Conservation (phyloP, 139 green algal genomes). For the Coccomyxa sp. region DNA sequence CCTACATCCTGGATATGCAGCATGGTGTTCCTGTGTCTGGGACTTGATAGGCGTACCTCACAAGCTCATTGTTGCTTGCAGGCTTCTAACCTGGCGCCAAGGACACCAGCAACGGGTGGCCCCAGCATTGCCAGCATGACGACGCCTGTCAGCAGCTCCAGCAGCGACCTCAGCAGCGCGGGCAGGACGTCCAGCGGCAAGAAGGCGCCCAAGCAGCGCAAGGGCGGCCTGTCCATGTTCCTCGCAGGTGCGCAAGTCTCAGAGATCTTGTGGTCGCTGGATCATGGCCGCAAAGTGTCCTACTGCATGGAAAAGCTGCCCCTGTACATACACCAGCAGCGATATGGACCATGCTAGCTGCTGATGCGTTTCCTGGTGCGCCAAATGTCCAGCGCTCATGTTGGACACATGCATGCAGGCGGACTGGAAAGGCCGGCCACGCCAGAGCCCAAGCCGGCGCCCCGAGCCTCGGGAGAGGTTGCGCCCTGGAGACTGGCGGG, state of each 20-base stretch:
- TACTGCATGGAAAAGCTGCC: not conserved
- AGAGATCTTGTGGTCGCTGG: not conserved
- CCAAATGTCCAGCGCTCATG: not conserved
- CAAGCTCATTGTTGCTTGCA: too few species aligned
- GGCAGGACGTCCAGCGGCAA: not conserved
- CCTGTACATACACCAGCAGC: not conserved
- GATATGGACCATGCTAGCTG: not conserved
- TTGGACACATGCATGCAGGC: slow-evolving; percentile 8
- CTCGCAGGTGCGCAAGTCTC: slow-evolving; percentile 37
- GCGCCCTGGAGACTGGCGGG: not conserved
- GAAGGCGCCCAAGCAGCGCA: slow-evolving; percentile 10
- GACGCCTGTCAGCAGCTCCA: too few species aligned
- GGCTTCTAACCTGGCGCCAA: too few species aligned
- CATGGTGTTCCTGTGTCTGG: too few species aligned
- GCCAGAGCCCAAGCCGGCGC: not conserved
- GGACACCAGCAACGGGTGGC: too few species aligned
- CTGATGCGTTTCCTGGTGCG: not conserved
- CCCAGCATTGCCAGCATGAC: too few species aligned
- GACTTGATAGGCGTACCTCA: too few species aligned
- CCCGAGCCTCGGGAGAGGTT: not conserved
- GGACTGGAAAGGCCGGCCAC: slow-evolving; percentile 27
- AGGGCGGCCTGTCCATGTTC: slow-evolving; percentile 71
- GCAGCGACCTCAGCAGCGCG: not conserved
- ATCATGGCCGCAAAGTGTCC: not conserved
- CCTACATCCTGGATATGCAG: too few species aligned